Evolutionary conservation across 768 basidiomycete species (phyloP), one percentile per base, ranked within the genome.

Genomic region (Calocybe gangraenosa): DNA sequence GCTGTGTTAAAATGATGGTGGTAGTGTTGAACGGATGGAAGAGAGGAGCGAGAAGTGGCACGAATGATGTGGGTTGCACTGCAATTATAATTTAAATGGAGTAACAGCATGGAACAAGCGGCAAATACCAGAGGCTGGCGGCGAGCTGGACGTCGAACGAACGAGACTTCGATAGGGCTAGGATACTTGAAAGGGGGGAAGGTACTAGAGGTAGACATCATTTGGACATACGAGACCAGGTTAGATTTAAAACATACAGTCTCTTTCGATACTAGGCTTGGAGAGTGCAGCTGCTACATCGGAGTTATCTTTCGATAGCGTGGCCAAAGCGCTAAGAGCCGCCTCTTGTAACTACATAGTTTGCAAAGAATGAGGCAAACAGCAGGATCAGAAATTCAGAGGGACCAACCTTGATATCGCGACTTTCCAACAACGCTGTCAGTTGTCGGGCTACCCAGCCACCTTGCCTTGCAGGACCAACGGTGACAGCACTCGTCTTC

Each of bases 31-130:
- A 14, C 30, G 30, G 30, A 31, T 8, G 30, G 8, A 14, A 14
- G 30, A 14, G 30, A n/a, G 30, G 30, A 31, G 38, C 32, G 35
- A n/a, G 48, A 21, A n/a, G 45, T 17, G 6, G 81, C 76, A 17
- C 86, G 81, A 19, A 84, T 65, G 44, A 83, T 74, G 51, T 78
- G 73, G 0, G 83, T 80, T 6, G 78, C 76, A 37, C 85, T 87
- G 49, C 11, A 17, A 8, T 25, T 14, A 32, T 33, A 8, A 38
- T 37, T 23, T 17, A n/a, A n/a, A n/a, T n/a, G n/a, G 32, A 49
- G 20, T 14, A 4, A 13, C 22, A 13, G 44, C 14, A 17, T 15
- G 21, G 21, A 31, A n/a, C 19, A 21, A 37, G 20, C 9, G 30
- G 33, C 7, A 37, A 68, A 38, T 57, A 85, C 86, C 86, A 88